Evolutionary conservation across 1,139 yeast genomes (phyloP), one percentile per base, ranked within the genome.

Genomic region (Kurtzmaniella quercitrusa): DNA sequence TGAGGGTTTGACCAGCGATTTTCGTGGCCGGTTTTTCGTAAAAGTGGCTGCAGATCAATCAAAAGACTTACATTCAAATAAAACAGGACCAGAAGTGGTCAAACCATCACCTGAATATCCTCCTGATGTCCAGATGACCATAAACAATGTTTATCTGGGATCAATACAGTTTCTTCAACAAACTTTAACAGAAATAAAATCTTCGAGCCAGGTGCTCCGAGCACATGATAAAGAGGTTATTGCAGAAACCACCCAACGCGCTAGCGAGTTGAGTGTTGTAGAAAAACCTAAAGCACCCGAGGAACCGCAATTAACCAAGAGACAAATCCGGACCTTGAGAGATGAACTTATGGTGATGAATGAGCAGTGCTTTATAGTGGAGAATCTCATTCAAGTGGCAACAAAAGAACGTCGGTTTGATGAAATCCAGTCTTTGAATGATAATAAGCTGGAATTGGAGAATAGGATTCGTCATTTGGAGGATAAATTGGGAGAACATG

Each of bases 281-380:
- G 36, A 14, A 33, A 33, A 33, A 33, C 11, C 32, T 5, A 14
- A 15, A n/a, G 36, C 16, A 4, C 26, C 33, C 11, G 47, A 44
- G 16, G 28, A 18, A 2, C 66, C 75, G 1, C 56, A 59, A 36
- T 50, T 77, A 9, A 66, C 76, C 2, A 73, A 74, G 52, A 65
- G 65, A 39, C 78, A 82, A 50, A 78, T 85, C 4, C 68, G 87
- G 42, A 74, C 73, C 45, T 63, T 76, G 32, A 69, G 94, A 44
- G 94, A 88, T 52, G 84, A 85, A 51, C 62, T 91, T 44, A 85
- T 89, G 84, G 96, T 91, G 12, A 67, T 88, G 62, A 84, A 84
- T 50, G 97, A 91, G 56, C 98, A 91, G 55, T 73, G 74, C 54
- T 88, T 78, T 52, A 62, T 91, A 48, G 82, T 91, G 3, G 78